phyloP scores from a whole-genome alignment of 2,329 filamentous ascomycete genomes.

The Chrysoporthe puriensis region DNA sequence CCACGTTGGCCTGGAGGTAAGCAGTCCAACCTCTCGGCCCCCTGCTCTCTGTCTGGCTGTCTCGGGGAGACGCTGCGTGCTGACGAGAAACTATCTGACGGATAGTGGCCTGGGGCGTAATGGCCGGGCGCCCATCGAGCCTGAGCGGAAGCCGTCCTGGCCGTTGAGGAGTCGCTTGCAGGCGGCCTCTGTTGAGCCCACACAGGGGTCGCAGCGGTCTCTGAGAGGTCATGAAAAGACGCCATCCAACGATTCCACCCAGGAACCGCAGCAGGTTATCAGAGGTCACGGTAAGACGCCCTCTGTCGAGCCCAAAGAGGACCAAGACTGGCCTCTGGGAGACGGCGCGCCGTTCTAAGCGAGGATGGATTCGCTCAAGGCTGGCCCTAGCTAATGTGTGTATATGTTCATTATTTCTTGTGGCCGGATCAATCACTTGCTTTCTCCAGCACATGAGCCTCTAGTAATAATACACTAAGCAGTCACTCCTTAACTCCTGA shows the following conservation, averaged over 20 bases:
- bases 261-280: not conserved
- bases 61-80: not conserved
- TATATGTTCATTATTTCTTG: not conserved
- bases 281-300: not conserved
- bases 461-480: not conserved
- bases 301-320: not conserved
- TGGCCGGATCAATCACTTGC: not conserved
- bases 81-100: not conserved
- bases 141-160: not conserved
- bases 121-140: conserved; percentile 10
- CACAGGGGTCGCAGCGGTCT: not conserved
- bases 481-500: not conserved
- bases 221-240: not conserved
- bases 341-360: conserved; percentile 8
- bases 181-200: not conserved
- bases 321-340: conserved; percentile 6
- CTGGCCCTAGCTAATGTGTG: not conserved
- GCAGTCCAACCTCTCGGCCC: not conserved
- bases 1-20: conserved; percentile 13
- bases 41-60: not conserved
- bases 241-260: not conserved
- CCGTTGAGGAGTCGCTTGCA: not conserved
- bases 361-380: not conserved
- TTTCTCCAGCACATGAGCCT: not conserved
- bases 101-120: conserved; percentile 6